Base-by-base conservation (phyloP, 306 rosid species). In the Glycine tomentella region DNA sequence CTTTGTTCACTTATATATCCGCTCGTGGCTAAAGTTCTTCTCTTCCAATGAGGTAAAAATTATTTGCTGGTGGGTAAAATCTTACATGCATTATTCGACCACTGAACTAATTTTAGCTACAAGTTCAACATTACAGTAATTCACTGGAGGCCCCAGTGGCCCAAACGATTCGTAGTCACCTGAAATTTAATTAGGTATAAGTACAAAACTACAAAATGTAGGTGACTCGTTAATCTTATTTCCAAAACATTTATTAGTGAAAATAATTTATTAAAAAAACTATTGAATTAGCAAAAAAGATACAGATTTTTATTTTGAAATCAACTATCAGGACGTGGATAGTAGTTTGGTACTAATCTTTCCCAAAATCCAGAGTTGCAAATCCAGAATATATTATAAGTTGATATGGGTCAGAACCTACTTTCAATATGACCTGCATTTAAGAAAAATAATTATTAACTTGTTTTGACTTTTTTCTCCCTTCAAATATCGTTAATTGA, bases 11-110 rank as follows among this genome's bases (percentile, higher is more conserved):
- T 33, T 31, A 7, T 50, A 7, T 16, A 3, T 68, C 36, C 5
- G 2, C 16, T 67, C 9, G 33, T 55, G 16, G 67, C 15, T 58
- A 1, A 57, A 69, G 49, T 69, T 16, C 20, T 59, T 56, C 36
- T 56, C 61, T 9, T 50, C 42, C 83, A 59, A 70, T 20, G 70
- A 45, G 8, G 46, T 42, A 1, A 7, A 42, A 42, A 42, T 42
- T 42, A 7, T 7, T 42, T 42, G 46, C 46, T 42, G 46, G 46
- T 42, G 8, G 77, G 70, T 57, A 34, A 78, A 70, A 51, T 49
- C 45, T 62, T 62, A 63, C 71, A 77, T 66, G 36, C 73, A 16
- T 5, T 34, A 56, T 50, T 69, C 58, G 66, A 63, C 36, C 57
- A 68, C 72, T 15, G 31, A 50, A 38, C 36, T 16, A 45, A 40